Evolutionary conservation across 1,284 basidiomycete species (phyloP), one percentile per base, ranked within the genome.

Genomic region (Moniliophthora roreri): DNA sequence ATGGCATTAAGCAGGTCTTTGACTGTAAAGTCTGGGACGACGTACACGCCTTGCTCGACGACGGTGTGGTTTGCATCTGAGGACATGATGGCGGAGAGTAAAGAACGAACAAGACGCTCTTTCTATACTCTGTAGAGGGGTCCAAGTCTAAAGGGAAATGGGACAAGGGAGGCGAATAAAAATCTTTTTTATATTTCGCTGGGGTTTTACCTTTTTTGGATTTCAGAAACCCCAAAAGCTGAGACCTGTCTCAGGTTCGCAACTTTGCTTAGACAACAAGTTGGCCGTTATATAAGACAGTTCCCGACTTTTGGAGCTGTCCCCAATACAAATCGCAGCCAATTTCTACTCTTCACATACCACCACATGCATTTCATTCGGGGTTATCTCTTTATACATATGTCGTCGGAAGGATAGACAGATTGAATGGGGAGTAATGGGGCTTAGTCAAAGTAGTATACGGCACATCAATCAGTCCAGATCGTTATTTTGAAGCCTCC

Each of bases 1-100:
- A 98, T 97, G 24, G 83, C 84, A 51, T 84, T 85, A 50, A 98
- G 80, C 55, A 98, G 72, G 65, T 95, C 90, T 74, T 94, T 95
- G 68, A 95, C 79, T 18, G 88, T 81, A 56, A 94, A 76, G 72
- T 92, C 85, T 35, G 93, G 93, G 56, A 94, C 89, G 45, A 82
- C 68, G 62, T 85, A 84, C 53, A 79, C 74, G 44, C 72, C 76
- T 70, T 89, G 87, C 60, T 85, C 75, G 54, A 86, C 73, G 62
- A 69, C 65, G 34, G 70, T 72, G 54, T 70, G 62, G 15, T 54
- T 45, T 50, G 68, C 62, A 53, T 67, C 63, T 44, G 63, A 63
- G 38, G 64, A 66, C 74, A 75, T 77, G 56, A 58, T 51, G 52
- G 60, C 52, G 39, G 41, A 28, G 58, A 54, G 56, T 52, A 52